Percentiles rank a stretch among this genome's conserved stretches.
phyloP scores from a whole-genome alignment of 768 basidiomycete genomes.

The Agaricus bisporus region DNA sequence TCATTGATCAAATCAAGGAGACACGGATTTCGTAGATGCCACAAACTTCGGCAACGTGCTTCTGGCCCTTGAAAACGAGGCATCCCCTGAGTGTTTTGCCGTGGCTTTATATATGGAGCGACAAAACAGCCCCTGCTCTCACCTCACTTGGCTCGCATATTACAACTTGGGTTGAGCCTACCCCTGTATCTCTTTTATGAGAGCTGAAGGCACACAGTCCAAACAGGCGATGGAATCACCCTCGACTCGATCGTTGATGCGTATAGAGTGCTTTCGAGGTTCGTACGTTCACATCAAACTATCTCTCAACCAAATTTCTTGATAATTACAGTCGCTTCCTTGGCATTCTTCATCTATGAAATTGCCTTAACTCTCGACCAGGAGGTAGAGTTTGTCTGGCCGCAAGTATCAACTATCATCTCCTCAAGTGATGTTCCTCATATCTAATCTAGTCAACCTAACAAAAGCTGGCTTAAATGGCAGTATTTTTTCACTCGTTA shows the following conservation, averaged over 20 bases:
- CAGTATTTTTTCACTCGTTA: slow-evolving; percentile 24
- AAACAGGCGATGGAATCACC: background rate
- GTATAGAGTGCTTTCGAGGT: slow-evolving; percentile 18
- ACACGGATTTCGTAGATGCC: slow-evolving; percentile 4
- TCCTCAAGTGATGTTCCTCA: background rate
- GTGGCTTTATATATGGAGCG: slow-evolving; percentile 9
- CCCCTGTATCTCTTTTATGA: background rate
- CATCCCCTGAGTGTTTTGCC: slow-evolving; percentile 8
- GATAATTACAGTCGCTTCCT: slow-evolving; percentile 20
- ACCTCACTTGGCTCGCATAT: background rate
- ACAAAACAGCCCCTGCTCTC: background rate
- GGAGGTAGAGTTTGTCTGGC: slow-evolving; percentile 30
- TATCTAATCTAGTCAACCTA: slow-evolving; percentile 15
- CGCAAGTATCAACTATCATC: slow-evolving; percentile 16
- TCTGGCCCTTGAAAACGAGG: slow-evolving; percentile 8
- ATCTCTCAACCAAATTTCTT: background rate
- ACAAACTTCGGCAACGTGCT: slow-evolving; percentile 8
- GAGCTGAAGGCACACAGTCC: background rate
- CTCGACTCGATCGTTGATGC: slow-evolving; percentile 6
- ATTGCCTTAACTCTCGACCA: slow-evolving; percentile 27
- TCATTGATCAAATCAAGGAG: slow-evolving; percentile 7
- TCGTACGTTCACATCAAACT: background rate
- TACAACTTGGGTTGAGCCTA: background rate
- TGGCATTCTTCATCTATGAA: slow-evolving; percentile 27
- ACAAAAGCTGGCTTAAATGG: slow-evolving; percentile 22